Evolutionary conservation across 495 filamentous ascomycete genomes (phyloP).

Genomic region (Zalerion maritima): DNA sequence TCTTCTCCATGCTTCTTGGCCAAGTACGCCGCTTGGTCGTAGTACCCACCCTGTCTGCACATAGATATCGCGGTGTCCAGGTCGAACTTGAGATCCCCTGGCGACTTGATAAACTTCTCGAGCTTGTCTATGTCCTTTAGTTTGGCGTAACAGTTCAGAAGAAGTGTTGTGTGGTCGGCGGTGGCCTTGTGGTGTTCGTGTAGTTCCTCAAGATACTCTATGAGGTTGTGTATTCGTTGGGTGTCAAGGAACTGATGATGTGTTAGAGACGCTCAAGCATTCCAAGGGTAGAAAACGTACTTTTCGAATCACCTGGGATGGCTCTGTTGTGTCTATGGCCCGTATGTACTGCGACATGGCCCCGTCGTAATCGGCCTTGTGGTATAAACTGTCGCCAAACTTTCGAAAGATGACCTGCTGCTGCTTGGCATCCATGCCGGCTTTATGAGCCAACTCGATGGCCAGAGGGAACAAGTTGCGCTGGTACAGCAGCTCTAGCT

Average conservation of each 20-base stretch:
- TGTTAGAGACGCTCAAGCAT: constrained; percentile 12
- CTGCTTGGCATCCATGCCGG: constrained; percentile 58
- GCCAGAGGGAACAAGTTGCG: constrained; percentile 84
- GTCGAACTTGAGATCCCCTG: constrained; percentile 90
- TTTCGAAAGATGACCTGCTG: constrained; percentile 85
- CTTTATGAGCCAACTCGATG: constrained; percentile 86
- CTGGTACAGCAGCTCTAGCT: constrained; percentile 86
- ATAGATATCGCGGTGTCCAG: constrained; percentile 93
- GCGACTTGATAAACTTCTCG: constrained; percentile 90
- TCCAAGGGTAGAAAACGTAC: constrained; percentile 21
- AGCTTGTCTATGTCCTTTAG: constrained; percentile 90
- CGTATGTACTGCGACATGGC: constrained; percentile 98
- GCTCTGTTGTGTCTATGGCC: constrained; percentile 88
- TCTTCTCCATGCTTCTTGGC: constrained; percentile 90
- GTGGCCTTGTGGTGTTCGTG: constrained; percentile 90
- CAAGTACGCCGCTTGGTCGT: constrained; percentile 88
- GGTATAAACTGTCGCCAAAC: constrained; percentile 93
- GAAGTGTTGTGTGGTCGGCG: constrained; percentile 86
- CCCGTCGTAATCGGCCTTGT: constrained; percentile 85
- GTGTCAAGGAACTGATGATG: constrained; percentile 70
- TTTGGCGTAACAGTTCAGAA: constrained; percentile 96
- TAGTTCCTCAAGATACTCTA: constrained; percentile 92
- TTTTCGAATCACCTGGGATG: constrained; percentile 87
- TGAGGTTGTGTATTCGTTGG: constrained; percentile 90
- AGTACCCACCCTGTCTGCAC: constrained; percentile 97